phyloP scores from a whole-genome alignment of 805 yeast genomes.

The Monosporozyma aquatica region DNA sequence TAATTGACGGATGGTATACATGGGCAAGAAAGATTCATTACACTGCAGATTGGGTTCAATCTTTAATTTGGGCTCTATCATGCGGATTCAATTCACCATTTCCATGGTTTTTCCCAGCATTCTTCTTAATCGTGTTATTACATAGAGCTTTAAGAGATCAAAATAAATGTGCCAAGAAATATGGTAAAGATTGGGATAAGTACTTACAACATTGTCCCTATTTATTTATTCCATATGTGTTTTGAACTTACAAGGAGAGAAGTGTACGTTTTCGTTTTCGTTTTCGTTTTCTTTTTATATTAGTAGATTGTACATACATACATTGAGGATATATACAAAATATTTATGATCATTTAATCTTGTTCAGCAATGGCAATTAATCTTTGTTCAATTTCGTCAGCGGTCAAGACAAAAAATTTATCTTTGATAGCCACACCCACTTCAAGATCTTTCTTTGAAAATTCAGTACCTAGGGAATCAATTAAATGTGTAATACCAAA shows the following conservation, averaged over 20 bases:
- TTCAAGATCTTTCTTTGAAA: constrained; percentile 87
- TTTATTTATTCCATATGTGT: constrained; percentile 80
- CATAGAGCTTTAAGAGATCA: constrained; percentile 89
- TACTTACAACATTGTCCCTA: constrained; percentile 86
- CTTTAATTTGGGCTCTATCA: constrained; percentile 82
- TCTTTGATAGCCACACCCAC: constrained; percentile 75
- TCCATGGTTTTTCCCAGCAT: constrained; percentile 94
- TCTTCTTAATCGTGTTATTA: constrained; percentile 75
- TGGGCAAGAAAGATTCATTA: constrained; percentile 92
- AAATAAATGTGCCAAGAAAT: constrained; percentile 73
- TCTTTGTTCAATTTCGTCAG: constrained; percentile 91
- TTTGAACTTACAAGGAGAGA: no score
- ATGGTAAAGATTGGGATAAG: constrained; percentile 89
- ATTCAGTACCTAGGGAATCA: constrained; percentile 83
- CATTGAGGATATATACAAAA: background rate
- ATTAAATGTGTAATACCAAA: constrained; percentile 80
- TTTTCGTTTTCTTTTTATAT: background rate
- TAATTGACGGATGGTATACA: constrained; percentile 91
- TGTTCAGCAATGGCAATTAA: constrained; percentile 92
- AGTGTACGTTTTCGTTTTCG: background rate
- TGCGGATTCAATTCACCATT: constrained; percentile 83
- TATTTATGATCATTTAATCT: constrained; percentile 42
- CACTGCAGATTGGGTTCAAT: constrained; percentile 87
- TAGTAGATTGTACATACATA: background rate
- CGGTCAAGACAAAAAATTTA: constrained; percentile 62